Base-by-base conservation (phyloP, 495 filamentous ascomycete species). In the Aspergillus sparsus region DNA sequence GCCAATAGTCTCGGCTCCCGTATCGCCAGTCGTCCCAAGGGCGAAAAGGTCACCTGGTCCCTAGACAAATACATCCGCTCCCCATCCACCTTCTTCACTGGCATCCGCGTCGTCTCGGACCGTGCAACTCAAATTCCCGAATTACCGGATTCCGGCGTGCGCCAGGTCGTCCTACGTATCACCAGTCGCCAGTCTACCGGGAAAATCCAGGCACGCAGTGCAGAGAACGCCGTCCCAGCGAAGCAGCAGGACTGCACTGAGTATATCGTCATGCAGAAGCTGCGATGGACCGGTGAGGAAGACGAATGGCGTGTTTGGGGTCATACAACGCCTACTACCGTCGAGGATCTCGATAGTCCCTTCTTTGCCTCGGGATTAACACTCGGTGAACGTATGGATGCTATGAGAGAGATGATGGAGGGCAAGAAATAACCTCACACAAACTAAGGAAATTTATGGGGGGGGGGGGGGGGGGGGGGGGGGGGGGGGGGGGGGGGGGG, bases 251-350 rank as follows among this genome's bases (percentile, higher is more conserved):
- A 87, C 58, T 78, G 88, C 57, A 72, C 76, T 1, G 93, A 97
- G 77, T 88, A 95, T 66, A 21, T 97, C n/a, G 88, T 93, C 6
- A 65, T 96, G 18, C 89, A 91, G 75, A 80, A 81, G 65, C 63
- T 72, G 27, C 69, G 87, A 50, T 73, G 82, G 73, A 77, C 77
- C 3, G 89, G 83, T 53, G 66, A 78, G 61, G 79, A 85, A 44
- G 73, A 71, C 39, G 80, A 80, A 11, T 97, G 93, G 93, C 83
- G 80, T 68, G 68, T 96, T 49, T 89, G 91, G 86, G 92, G 92
- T 27, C 86, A 84, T 37, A 71, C 83, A 39, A 75, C 80, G 61
- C 81, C 87, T 65, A 88, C 83, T 9, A 83, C 79, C 42, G n/a
- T 70, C 18, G 78, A 87, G 32, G 73, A 76, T 18, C 71, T 82